Conservation (phyloP, 176 grass and related monocot genomes). For the Hordeum vulgare region DNA sequence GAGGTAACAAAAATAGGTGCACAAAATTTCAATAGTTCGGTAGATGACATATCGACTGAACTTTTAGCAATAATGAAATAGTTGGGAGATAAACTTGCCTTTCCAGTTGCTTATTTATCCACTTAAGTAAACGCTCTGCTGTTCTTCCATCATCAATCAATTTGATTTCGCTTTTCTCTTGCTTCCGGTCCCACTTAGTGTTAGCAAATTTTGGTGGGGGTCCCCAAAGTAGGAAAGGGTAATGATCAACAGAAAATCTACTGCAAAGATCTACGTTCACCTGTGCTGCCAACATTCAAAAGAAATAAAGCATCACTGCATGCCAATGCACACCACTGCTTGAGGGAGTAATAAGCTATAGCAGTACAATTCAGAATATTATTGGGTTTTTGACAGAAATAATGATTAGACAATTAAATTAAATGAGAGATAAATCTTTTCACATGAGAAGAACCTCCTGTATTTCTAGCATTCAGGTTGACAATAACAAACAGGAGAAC, state of each 20-base stretch:
- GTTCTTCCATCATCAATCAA: conserved; percentile 84
- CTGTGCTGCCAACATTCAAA: conserved; percentile 80
- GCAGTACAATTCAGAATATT: neutral
- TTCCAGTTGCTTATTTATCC: conserved; percentile 85
- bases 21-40: neutral
- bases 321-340: conserved; percentile 10
- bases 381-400: neutral
- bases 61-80: conserved; percentile 11
- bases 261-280: conserved; percentile 72
- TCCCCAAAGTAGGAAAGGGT: conserved; percentile 90
- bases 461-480: neutral
- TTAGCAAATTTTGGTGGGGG: conserved; percentile 62
- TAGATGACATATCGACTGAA: neutral
- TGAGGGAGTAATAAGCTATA: neutral
- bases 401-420: neutral
- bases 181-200: conserved; percentile 67
- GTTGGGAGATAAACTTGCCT: conserved; percentile 44
- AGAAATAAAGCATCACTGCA: conserved; percentile 35
- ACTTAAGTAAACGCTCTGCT: conserved; percentile 77
- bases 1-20: neutral
- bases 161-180: conserved; percentile 80
- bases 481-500: neutral
- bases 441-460: neutral
- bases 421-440: neutral
- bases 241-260: conserved; percentile 78